phyloP scores from a whole-genome alignment of 331 rosid genomes.

The Acacia concinna region DNA sequence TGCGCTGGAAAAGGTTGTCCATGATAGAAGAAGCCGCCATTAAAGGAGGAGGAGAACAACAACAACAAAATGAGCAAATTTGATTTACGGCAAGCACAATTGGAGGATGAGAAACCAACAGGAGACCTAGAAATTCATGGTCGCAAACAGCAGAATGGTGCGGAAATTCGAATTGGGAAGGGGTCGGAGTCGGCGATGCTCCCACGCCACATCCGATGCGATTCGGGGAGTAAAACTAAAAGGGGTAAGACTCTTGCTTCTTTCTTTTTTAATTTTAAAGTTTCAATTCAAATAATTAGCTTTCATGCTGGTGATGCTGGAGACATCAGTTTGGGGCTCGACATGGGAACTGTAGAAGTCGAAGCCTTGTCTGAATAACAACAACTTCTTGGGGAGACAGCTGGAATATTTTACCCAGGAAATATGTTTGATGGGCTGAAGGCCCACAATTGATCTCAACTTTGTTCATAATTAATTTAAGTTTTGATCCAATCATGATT shows the following conservation, averaged over 20 bases:
- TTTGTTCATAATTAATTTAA: no score
- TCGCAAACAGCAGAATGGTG: background rate
- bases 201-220: background rate
- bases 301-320: background rate
- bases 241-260: background rate
- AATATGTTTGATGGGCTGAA: no score
- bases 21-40: slow-evolving; percentile 83
- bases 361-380: background rate
- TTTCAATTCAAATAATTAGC: background rate
- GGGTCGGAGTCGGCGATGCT: background rate
- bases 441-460: no score
- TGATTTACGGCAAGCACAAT: background rate
- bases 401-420: no score
- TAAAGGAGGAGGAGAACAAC: background rate
- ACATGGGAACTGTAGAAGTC: background rate
- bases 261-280: background rate
- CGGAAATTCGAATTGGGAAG: background rate
- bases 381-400: no score
- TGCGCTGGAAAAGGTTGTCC: slow-evolving; percentile 89
- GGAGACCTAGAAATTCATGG: background rate
- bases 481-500: no score
- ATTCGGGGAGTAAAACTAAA: background rate
- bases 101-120: background rate
- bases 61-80: background rate
- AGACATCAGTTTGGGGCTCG: background rate